phyloP scores from a whole-genome alignment of 75 land plant genomes.

The Sequoia sempervirens region DNA sequence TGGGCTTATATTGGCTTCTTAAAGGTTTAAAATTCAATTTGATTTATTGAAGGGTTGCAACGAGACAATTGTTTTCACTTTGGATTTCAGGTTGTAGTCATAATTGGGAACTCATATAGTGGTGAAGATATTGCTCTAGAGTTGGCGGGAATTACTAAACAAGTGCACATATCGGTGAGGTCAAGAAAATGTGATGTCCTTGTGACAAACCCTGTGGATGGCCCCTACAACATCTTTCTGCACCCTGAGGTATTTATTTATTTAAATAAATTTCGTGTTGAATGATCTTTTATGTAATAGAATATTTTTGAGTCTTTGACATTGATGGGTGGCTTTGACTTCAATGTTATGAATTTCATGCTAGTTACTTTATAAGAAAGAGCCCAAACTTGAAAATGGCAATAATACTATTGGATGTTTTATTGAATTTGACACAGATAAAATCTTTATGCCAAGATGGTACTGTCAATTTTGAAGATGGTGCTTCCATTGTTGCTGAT shows the following conservation, averaged over 20 bases:
- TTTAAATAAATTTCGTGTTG: background rate
- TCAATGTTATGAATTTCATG: background rate
- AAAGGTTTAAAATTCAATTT: background rate
- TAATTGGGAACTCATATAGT: conserved; percentile 76
- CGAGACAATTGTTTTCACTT: background rate
- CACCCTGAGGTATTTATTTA: conserved; percentile 57
- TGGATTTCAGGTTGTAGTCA: conserved; percentile 56
- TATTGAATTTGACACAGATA: conserved; percentile 37
- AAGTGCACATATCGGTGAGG: conserved; percentile 74
- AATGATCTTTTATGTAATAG: too few relatives aligned
- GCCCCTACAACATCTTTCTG: conserved; percentile 39
- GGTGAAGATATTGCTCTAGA: conserved; percentile 77
- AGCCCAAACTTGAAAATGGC: background rate
- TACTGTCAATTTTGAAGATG: conserved; percentile 62
- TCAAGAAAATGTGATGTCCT: conserved; percentile 21
- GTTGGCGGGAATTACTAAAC: conserved; percentile 56
- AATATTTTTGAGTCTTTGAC: background rate
- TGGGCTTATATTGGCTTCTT: too few relatives aligned
- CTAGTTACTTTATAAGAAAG: background rate
- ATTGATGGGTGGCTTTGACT: background rate
- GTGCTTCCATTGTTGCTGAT: conserved; percentile 47
- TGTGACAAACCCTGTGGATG: conserved; percentile 17
- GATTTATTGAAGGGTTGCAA: background rate
- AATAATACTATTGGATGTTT: background rate
- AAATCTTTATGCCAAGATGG: conserved; percentile 64